Conservation (phyloP, 768 basidiomycete genomes). For the Kwoniella mangroviensis region DNA sequence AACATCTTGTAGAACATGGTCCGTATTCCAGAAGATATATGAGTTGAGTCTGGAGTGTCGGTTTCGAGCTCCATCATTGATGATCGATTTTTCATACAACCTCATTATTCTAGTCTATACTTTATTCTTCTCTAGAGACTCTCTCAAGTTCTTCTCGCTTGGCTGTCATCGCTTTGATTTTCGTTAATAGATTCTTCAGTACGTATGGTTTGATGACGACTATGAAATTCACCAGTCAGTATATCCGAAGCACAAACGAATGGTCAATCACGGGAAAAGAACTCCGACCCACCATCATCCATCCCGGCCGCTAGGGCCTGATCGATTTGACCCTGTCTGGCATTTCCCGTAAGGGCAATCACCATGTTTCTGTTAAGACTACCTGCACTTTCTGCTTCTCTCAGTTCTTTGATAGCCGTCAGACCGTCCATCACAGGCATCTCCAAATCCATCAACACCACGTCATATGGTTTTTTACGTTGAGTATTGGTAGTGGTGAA, state of each 20-base stretch:
- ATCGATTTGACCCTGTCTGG: slow-evolving; percentile 47
- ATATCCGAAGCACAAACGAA: too few relatives aligned
- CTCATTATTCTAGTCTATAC: background rate
- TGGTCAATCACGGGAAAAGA: background rate
- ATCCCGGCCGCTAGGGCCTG: slow-evolving; percentile 41
- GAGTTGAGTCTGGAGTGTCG: too few relatives aligned
- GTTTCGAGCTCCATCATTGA: too few relatives aligned
- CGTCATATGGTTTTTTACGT: slow-evolving; percentile 38
- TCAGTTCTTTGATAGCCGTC: slow-evolving; percentile 47
- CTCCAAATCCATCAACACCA: slow-evolving; percentile 53
- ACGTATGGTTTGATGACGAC: slow-evolving; percentile 41
- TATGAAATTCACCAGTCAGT: background rate
- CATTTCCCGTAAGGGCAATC: slow-evolving; percentile 49
- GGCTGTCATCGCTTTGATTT: slow-evolving; percentile 24
- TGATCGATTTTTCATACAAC: too few relatives aligned
- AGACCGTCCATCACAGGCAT: slow-evolving; percentile 58
- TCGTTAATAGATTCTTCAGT: slow-evolving; percentile 27
- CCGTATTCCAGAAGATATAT: background rate
- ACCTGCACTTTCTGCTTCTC: slow-evolving; percentile 42
- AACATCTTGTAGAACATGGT: background rate
- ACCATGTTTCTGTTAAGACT: slow-evolving; percentile 43
- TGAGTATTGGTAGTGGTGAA: background rate
- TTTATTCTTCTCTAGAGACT: background rate
- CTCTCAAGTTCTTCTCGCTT: slow-evolving; percentile 21
- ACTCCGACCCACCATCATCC: slow-evolving; percentile 39